Evolutionary conservation across 257 asterid genomes (phyloP), one percentile per base, ranked within the genome.

Genomic region (Thymus quinquecostatus): DNA sequence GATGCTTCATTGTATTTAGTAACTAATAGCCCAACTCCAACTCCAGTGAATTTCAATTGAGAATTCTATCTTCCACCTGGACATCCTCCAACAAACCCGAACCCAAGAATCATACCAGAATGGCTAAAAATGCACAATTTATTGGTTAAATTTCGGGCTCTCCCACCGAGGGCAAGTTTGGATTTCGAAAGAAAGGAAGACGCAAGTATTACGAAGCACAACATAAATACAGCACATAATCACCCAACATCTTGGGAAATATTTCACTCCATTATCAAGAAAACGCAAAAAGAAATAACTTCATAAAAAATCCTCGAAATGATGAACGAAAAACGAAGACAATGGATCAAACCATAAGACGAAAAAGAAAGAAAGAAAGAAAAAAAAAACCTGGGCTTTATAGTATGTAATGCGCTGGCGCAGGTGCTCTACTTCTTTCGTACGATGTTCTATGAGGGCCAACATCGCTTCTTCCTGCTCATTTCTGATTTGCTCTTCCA

Each of bases 391-490:
- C 97, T 89, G 94, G 27, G 91, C 59, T 49, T 81, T 82, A 43
- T 93, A 93, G 80, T 87, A 89, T 27, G 80, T 48, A 70, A 91
- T 66, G 36, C 97, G 98, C 38, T 76, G 84, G 76, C 87, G 89
- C 38, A 87, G 83, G 77, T 88, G 93, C 45, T 81, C 85, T 53
- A 91, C 98, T 85, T 93, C 98, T 73, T 83, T 87, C n/a, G 84
- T 66, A 2, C 98, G 96, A 56, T 88, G 96, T 58, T 89, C 98
- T 11, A 83, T 60, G 32, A 93, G 93, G 56, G 92, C 96, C 3
- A 88, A 79, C 14, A 88, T 78, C 47, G 96, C 96, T 81, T 85
- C 92, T 68, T 90, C 96, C 82, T 83, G 90, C 71, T 87, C 96
- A 3, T 66, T 53, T 73, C 74, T 82, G 40, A 65, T 66, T 77